phyloP scores from a whole-genome alignment of 768 basidiomycete genomes.

The Suillus sp. region DNA sequence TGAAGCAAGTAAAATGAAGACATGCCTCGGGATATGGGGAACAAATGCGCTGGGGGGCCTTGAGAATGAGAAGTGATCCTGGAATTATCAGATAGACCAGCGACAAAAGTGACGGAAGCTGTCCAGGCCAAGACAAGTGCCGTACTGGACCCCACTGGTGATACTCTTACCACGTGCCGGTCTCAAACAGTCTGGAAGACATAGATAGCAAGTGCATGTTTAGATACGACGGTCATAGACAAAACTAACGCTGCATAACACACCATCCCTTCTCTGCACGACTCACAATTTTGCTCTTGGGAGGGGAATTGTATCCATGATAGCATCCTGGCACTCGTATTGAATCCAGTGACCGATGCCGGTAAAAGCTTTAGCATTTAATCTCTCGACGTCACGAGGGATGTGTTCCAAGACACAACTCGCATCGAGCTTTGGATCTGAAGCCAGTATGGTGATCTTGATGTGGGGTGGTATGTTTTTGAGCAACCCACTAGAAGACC shows the following conservation, averaged over 20 bases:
- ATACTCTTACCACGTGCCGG: background rate
- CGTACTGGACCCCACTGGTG: background rate
- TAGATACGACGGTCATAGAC: background rate
- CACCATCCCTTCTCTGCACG: background rate
- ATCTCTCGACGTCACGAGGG: slow-evolving; percentile 3
- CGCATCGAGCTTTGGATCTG: slow-evolving; percentile 20
- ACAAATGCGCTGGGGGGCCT: background rate
- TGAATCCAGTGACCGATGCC: slow-evolving; percentile 31
- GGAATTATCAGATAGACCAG: no score
- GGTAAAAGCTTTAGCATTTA: slow-evolving; percentile 6
- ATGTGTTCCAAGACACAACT: slow-evolving; percentile 16
- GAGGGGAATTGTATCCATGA: slow-evolving; percentile 18
- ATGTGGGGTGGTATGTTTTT: slow-evolving; percentile 8
- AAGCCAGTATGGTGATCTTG: slow-evolving; percentile 19
- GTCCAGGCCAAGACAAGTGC: no score
- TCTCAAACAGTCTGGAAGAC: background rate
- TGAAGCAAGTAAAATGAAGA: background rate
- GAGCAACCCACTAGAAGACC: slow-evolving; percentile 19
- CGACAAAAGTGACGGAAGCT: background rate
- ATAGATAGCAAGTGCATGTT: background rate
- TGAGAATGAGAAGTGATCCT: no score
- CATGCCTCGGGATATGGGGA: background rate
- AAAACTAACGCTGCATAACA: background rate
- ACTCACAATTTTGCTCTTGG: background rate
- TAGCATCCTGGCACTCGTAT: slow-evolving; percentile 25